A percentile compares a stretch with the other conserved stretches of the same genome.
Conservation (phyloP, 1,139 yeast genomes). For the Lodderomyces pseudojiufengensis region DNA sequence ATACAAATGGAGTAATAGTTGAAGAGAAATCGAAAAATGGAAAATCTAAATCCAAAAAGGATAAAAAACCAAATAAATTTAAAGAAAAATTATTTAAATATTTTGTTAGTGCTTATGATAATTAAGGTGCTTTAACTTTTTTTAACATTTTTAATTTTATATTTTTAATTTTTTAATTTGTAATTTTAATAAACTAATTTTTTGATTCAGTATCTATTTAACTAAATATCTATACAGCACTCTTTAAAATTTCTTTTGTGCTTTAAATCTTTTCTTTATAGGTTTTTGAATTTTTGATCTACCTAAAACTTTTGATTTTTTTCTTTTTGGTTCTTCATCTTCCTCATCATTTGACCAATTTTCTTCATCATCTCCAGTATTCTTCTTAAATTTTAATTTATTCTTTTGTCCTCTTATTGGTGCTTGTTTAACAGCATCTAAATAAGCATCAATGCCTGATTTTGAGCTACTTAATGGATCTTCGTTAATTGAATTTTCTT, state of each 20-base stretch:
- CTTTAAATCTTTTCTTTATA: constrained; percentile 45
- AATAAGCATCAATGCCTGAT: constrained; percentile 80
- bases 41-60: constrained; percentile 3
- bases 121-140: too few relatives aligned
- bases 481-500: too few relatives aligned
- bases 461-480: constrained; percentile 49
- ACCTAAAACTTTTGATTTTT: constrained; percentile 15
- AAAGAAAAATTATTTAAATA: constrained; percentile 33
- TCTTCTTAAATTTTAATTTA: constrained; percentile 80
- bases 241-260: constrained; percentile 44
- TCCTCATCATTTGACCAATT: constrained; percentile 53
- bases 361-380: constrained; percentile 41
- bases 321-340: constrained; percentile 13
- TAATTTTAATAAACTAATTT: neutral
- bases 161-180: neutral
- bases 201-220: neutral
- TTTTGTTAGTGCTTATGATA: constrained; percentile 32
- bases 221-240: neutral
- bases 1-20: constrained; percentile 1
- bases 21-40: constrained; percentile 2
- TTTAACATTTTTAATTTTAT: too few relatives aligned
- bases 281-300: constrained; percentile 36
- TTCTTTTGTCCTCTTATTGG: constrained; percentile 92
- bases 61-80: constrained; percentile 20
- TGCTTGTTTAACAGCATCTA: constrained; percentile 88